Evolutionary conservation across 257 asterid species (phyloP), one percentile per base, ranked within the genome.

Genomic region (Fraxinus excelsior): DNA sequence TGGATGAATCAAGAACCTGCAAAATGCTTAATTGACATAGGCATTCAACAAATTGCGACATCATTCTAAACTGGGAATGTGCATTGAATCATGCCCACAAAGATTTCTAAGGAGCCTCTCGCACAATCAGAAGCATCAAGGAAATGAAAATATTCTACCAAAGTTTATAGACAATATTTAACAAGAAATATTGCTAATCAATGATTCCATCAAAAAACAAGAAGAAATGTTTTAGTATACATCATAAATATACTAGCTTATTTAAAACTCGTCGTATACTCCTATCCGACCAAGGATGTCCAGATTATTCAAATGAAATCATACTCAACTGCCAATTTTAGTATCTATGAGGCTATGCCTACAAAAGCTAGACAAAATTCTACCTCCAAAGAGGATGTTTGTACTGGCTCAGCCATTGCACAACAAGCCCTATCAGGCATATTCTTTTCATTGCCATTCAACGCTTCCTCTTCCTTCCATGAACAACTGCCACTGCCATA

Each of bases 401-500:
- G 88, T 6, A 76, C 71, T 66, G 79, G 84, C 85, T 86, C 88
- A 44, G 81, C 21, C 72, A 80, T 80, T 69, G 74, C 75, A 53
- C 40, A 79, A 78, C 88, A 79, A 81, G 76, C 83, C 53, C 11
- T 62, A 73, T 82, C 85, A 44, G 90, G 87, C 10, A 73, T 70
- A 74, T 73, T 74, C 77, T 66, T 76, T 79, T 91, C 98, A 82
- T 75, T 87, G 60, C 74, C 82, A 25, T 72, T 86, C 34, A 72
- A 3, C 28, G 71, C 87, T 81, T 93, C 97, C 79, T 87, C 88
- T 79, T 79, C 89, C 97, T 88, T 86, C 99, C 99, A 74, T 76
- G 91, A 77, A 86, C 89, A 83, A 93, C 92, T 37, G 93, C 87
- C 86, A 93, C 97, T 93, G 93, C 74, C 78, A 90, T 70, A 38